Evolutionary conservation across 2,329 filamentous ascomycete genomes (phyloP).

Genomic region (Epichloe elymi): DNA sequence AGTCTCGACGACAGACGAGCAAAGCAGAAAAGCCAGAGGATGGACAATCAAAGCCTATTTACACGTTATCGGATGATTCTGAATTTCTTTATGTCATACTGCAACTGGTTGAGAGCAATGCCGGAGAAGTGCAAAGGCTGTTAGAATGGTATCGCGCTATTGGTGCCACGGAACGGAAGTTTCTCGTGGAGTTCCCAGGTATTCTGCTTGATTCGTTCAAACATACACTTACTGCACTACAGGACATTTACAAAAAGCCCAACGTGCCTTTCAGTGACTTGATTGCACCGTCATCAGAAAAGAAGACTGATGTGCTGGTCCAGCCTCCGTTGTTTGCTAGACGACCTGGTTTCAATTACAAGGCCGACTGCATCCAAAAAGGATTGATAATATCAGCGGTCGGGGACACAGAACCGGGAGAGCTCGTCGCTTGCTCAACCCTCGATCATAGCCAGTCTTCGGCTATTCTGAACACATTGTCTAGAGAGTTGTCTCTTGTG

Average conservation of each 20-base stretch:
- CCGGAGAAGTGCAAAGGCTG: conserved; percentile 10
- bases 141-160: conserved; percentile 16
- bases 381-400: conserved; percentile 13
- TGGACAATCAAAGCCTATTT: not conserved
- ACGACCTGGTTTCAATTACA: conserved; percentile 34
- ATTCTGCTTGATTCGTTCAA: conserved; percentile 45
- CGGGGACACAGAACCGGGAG: conserved; percentile 8
- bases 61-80: conserved; percentile 20
- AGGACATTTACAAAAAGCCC: conserved; percentile 32
- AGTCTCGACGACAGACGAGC: conserved; percentile 8
- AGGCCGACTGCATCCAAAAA: conserved; percentile 22
- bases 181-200: conserved; percentile 48
- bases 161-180: conserved; percentile 7
- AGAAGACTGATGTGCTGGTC: conserved; percentile 14
- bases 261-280: conserved; percentile 37
- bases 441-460: conserved; percentile 39
- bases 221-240: conserved; percentile 41
- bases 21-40: conserved; percentile 2
- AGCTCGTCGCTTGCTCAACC: conserved; percentile 21
- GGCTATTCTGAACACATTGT: conserved; percentile 39
- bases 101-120: conserved; percentile 13
- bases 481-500: conserved; percentile 43
- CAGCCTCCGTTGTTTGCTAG: conserved; percentile 38
- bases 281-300: conserved; percentile 21
- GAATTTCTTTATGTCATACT: conserved; percentile 19